A percentile compares a stretch with the other conserved stretches of the same genome.
Conservation (phyloP, 106 monocot genomes). For the Vanilla planifolia region DNA sequence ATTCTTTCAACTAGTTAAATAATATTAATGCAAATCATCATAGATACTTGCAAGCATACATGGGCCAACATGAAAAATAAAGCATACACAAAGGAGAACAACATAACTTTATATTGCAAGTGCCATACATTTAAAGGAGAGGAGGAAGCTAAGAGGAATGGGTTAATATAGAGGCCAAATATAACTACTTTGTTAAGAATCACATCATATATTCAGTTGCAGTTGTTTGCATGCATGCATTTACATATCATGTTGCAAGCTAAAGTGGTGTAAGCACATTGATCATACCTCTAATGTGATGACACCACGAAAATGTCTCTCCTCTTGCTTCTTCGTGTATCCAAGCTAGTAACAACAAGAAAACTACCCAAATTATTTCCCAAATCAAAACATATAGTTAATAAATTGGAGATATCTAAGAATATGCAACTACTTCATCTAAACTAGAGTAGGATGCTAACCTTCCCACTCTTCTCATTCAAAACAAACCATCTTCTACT, state of each 20-base stretch:
- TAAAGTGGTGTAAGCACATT: neutral
- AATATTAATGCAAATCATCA: neutral
- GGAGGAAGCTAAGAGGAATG: neutral
- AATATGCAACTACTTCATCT: neutral
- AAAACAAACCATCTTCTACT: slow-evolving; percentile 93
- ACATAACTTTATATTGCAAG: neutral
- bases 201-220: neutral
- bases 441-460: slow-evolving; percentile 13
- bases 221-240: neutral
- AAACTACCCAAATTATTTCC: neutral
- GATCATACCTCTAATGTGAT: slow-evolving; percentile 73
- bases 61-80: neutral
- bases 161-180: neutral
- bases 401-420: neutral
- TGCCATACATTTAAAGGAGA: neutral
- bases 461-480: slow-evolving; percentile 97
- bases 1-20: neutral
- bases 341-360: slow-evolving; percentile 57
- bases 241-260: neutral
- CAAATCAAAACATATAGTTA: neutral
- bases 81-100: neutral
- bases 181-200: neutral
- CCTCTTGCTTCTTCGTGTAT: slow-evolving; percentile 95
- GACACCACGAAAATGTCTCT: slow-evolving; percentile 92
- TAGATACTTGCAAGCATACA: neutral